Base-by-base conservation (phyloP, 2,329 filamentous ascomycete genomes). In the Fusarium acutatum region DNA sequence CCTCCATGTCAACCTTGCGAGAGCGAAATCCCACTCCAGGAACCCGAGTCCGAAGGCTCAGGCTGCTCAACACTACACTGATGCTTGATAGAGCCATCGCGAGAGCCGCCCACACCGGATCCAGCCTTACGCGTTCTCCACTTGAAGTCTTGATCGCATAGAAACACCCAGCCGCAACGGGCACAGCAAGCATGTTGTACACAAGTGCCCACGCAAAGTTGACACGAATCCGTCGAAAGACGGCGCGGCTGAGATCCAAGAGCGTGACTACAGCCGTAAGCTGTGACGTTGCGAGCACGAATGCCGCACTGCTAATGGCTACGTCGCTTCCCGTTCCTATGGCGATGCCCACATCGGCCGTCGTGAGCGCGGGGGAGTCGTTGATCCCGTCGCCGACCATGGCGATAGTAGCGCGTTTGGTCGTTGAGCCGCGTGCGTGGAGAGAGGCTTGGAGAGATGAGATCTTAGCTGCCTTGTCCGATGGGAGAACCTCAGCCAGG, bases 31-130 rank as follows among this genome's bases (percentile, higher is more conserved):
- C 86, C 15, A 88, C 40, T 28, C 81, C 76, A 14, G 84, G 83
- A 17, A 87, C 65, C 54, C 79, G 72, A 61, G 81, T 87, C 79
- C 91, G 89, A 83, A 98, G 82, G 56, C 91, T 86, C 78, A 97
- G 82, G 83, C 93, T 96, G 80, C 94, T 97, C 79, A 90, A 83
- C 57, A 98, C 93, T 50, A 98, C 95, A 78, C 93, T 96, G 74
- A 98, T 91, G 81, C 93, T 96, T 82, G 95, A 97, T 81, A 95
- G 82, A 32, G 96, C 96, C 96, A 98, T 98, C 2, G 95, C 95
- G 80, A 97, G 83, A 74, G 91, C 92, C 10, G 95, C 96, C 95
- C 95, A 98, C 3, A 93, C 93, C 0, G 93, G 93, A 80, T 94
- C 91, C 52, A 95, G 83, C 68, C 88, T 84, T 26, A 94, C 82